A percentile compares a stretch with the other conserved stretches of the same genome.
phyloP scores from a whole-genome alignment of 495 filamentous ascomycete species.

The Hypoxylon crocopeplum region DNA sequence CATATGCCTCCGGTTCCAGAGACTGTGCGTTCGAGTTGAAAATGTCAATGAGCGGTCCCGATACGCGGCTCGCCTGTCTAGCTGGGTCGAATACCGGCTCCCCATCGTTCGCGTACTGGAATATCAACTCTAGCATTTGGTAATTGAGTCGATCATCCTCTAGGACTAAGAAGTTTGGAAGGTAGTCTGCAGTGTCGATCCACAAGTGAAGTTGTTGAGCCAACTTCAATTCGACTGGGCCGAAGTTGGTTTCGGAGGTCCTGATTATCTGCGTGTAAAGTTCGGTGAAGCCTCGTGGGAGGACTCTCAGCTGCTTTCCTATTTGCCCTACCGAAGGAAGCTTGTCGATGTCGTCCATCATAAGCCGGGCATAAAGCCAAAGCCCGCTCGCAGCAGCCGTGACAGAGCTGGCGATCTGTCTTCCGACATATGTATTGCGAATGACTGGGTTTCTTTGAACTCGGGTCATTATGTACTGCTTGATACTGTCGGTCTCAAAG shows the following conservation, averaged over 20 bases:
- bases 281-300: conserved; percentile 37
- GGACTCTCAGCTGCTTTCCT: conserved; percentile 25
- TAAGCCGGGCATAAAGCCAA: conserved; percentile 43
- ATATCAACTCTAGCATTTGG: conserved; percentile 28
- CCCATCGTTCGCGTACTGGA: conserved; percentile 32
- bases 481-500: conserved; percentile 14
- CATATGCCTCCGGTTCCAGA: conserved; percentile 7
- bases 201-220: conserved; percentile 39
- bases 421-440: conserved; percentile 1
- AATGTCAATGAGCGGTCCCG: conserved; percentile 17
- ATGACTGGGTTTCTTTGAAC: conserved; percentile 26
- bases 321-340: conserved; percentile 35
- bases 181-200: conserved; percentile 36
- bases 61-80: conserved; percentile 17
- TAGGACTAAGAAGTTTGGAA: conserved; percentile 13
- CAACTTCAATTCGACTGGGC: conserved; percentile 27
- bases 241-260: conserved; percentile 35
- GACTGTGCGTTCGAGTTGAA: background rate
- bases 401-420: conserved; percentile 7
- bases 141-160: conserved; percentile 14
- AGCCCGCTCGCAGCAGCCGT: conserved; percentile 29
- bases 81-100: conserved; percentile 33
- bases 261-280: conserved; percentile 35
- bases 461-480: conserved; percentile 14
- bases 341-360: conserved; percentile 41